Evolutionary conservation across 2,329 filamentous ascomycete genomes (phyloP), one percentile per base, ranked within the genome.

Genomic region (Diplodia mutila): DNA sequence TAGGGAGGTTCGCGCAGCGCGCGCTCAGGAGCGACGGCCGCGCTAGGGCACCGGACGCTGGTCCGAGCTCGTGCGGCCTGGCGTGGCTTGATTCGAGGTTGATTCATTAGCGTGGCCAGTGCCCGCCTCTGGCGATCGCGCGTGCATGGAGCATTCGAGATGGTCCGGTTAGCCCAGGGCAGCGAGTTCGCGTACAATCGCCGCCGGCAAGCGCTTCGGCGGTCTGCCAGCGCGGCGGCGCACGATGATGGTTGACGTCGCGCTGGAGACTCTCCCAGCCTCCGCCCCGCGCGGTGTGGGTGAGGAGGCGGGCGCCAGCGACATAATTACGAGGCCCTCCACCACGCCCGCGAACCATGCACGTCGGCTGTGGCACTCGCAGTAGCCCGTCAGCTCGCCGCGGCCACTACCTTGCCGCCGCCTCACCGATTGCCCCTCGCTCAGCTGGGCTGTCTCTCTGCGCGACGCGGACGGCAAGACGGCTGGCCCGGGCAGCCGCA

Each of bases 1-100:
- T 67, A 67, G 66, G 66, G 52, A 54, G 64, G 65, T 59, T 52
- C 65, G 53, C 42, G 64, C 64, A 61, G 53, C 53, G 65, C 37
- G 53, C 54, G 65, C 61, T 65, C 51, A 53, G 61, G 48, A 65
- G 51, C 49, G 61, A 65, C 61, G 42, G 42, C 59, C 42, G 59
- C 59, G 59, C 59, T 63, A 25, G 59, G 59, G 49, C 59, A 46
- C 42, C 27, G n/a, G 9, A 34, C 42, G 59, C 59, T 51, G 59
- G 59, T 46, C 59, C 59, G 59, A 51, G 59, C 59, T 63, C 59
- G 59, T 51, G 59, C 59, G 46, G 57, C 59, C 59, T 63, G 59
- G 59, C 59, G 59, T 63, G 59, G 59, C 59, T 63, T 63, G 59
- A 63, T 63, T 63, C 59, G 59, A 63, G 59, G 59, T 63, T 63